These are phyloP conservation scores for Ailanthus altissimus DNA, from an alignment of 345 rosid genomes.

Conservation along the genomic window DNA sequence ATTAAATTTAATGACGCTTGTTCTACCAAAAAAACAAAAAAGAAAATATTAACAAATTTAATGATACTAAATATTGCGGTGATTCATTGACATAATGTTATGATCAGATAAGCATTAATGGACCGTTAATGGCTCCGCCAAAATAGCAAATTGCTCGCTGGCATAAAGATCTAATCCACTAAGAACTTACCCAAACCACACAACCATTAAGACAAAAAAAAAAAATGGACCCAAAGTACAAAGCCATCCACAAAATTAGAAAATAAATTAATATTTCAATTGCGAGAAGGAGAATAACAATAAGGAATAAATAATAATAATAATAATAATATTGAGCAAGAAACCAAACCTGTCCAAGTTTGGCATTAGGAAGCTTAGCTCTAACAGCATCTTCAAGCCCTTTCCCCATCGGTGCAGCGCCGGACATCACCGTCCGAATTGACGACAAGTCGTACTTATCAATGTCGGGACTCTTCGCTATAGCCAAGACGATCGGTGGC, in stretches of 20 bases:
- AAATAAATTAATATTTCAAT: not conserved
- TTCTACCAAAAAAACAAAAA: too few relatives aligned
- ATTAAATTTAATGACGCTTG: too few relatives aligned
- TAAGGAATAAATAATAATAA: too few relatives aligned
- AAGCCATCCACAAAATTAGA: not conserved
- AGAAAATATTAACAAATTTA: too few relatives aligned
- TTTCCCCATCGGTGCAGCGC: constrained; percentile 72
- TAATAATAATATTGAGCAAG: too few relatives aligned
- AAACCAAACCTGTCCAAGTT: constrained; percentile 59
- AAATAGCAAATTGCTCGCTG: not conserved
- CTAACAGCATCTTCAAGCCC: constrained; percentile 63
- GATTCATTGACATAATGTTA: too few relatives aligned
- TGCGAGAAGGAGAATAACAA: not conserved
- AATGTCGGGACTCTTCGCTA: constrained; percentile 44
- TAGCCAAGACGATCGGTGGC: constrained; percentile 57
- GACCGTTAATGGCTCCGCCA: not conserved
- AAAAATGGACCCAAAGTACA: not conserved
- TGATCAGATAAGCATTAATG: not conserved
- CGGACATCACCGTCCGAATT: constrained; percentile 52
- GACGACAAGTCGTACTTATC: constrained; percentile 58
- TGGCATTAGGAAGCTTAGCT: constrained; percentile 55
- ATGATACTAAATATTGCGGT: too few relatives aligned
- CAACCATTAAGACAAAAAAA: too few relatives aligned
- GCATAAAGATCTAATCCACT: not conserved
- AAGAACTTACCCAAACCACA: not conserved